Evolutionary conservation across 106 monocot species (phyloP).

Genomic region (Apostasia shenzhenica): DNA sequence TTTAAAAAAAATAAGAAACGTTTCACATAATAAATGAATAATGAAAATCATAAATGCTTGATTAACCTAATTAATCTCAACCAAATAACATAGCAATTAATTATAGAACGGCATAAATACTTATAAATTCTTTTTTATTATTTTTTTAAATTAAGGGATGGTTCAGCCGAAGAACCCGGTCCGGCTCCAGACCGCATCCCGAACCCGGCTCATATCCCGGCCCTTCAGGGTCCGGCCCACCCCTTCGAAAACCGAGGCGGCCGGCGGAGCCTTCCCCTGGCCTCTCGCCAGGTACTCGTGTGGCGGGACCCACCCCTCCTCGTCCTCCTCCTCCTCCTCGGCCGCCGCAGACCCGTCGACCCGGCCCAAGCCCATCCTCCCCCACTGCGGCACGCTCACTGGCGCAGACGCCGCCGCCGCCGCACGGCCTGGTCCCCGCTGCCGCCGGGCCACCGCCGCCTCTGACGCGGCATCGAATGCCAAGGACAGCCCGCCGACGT

Average conservation of each 20-base stretch:
- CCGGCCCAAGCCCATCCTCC: constrained; percentile 4
- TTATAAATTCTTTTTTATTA: no score
- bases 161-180: constrained; percentile 66
- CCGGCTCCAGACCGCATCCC: constrained; percentile 68
- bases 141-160: neutral
- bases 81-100: no score
- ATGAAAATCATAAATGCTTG: no score
- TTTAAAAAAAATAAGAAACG: no score
- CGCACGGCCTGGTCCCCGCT: neutral
- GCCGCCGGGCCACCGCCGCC: neutral
- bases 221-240: constrained; percentile 73
- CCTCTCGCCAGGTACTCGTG: constrained; percentile 54
- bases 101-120: no score
- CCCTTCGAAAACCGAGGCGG: constrained; percentile 58
- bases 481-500: constrained; percentile 22
- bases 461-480: constrained; percentile 11
- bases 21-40: no score
- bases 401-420: constrained; percentile 42
- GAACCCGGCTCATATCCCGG: constrained; percentile 65
- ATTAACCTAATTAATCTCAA: no score
- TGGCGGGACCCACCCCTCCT: constrained; percentile 40
- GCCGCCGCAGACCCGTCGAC: constrained; percentile 9
- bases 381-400: constrained; percentile 41
- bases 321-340: constrained; percentile 11
- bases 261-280: constrained; percentile 14